Evolutionary conservation across 1,139 yeast genomes (phyloP), one percentile per base, ranked within the genome.

Genomic region (Oligophagozyma castellii): DNA sequence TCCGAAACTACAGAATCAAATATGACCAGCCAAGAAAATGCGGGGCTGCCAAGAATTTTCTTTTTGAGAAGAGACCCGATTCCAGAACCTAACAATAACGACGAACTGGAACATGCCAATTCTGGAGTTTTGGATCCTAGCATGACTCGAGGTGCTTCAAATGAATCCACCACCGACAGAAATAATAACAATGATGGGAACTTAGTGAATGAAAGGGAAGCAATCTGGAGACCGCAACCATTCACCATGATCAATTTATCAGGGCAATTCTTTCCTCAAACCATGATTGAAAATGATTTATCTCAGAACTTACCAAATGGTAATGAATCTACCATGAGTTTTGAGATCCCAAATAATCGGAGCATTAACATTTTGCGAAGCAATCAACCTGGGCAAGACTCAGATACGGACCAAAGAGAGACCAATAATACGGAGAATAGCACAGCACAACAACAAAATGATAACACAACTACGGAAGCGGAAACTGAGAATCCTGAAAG

Each of bases 1-100:
- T 68, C 78, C 16, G 50, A 43, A 6, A 45, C 39, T 18, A 27
- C 20, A 18, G 20, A 7, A 7, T 30, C 19, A 38, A 35, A 18
- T 25, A 36, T n/a, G 37, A 28, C 15, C 26, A 26, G 12, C 23
- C 28, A 14, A n/a, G n/a, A 7, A 18, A 18, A 10, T 18, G 8
- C 10, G 20, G 8, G 10, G 8, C 8, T 10, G 7, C 20, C 20
- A 18, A 18, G 20, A 18, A 18, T 18, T 10, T 18, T 18, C 10
- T 18, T 18, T 18, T 7, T 18, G 7, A 18, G 20, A 18, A 18
- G 20, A 18, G 20, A 18, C 7, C 8, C 20, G 7, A 10, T 7
- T 7, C 8, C 7, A 10, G 20, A 18, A 7, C 7, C 7, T 18
- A 18, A 18, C 10, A 7, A 7, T 18, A 18, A 18, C 10, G 7